Base-by-base conservation (phyloP, 2,329 filamentous ascomycete genomes). In the Penicillium sp. region DNA sequence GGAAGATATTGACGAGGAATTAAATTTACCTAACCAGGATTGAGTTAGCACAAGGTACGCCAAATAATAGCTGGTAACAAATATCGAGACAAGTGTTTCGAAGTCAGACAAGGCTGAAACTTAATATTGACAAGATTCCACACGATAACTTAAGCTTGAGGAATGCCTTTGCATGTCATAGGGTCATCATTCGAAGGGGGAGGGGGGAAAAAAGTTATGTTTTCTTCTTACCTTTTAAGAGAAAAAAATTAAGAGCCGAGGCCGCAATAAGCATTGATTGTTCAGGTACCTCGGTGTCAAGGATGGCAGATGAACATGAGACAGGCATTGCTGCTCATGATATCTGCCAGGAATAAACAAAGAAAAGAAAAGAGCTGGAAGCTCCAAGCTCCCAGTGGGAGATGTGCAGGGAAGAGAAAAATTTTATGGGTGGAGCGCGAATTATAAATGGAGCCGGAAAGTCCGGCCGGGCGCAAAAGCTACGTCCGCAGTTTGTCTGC, bases 101-200 rank as follows among this genome's bases (percentile, higher is more conserved):
- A 57, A 68, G 75, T 86, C 83, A 86, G 83, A 86, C 83, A 86
- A 86, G 83, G 83, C 83, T 86, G 83, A 86, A 86, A 86, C 83
- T 86, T 84, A 73, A 78, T 72, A 67, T 74, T 66, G 64, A 79
- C 85, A 82, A 82, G 78, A 79, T 82, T 85, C 83, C 80, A 85
- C 83, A 85, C 80, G 74, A 72, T 77, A 73, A 77, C 75, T 86
- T 85, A 82, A 80, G 83, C 77, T 82, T 81, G 83, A 86, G 83
- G 83, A 86, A 86, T 86, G 83, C 83, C 84, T 82, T 83, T 81
- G 80, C 81, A 73, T 84, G 83, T 85, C 83, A 74, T 77, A 73
- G 73, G 73, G 80, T 85, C 83, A 85, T 85, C 83, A 86, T 75
- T 72, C 70, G 76, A 77, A 57, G 61, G 60, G 55, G 58, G 54